Base-by-base conservation (phyloP, 73 alveolate species). In the Uronychia setigera region DNA sequence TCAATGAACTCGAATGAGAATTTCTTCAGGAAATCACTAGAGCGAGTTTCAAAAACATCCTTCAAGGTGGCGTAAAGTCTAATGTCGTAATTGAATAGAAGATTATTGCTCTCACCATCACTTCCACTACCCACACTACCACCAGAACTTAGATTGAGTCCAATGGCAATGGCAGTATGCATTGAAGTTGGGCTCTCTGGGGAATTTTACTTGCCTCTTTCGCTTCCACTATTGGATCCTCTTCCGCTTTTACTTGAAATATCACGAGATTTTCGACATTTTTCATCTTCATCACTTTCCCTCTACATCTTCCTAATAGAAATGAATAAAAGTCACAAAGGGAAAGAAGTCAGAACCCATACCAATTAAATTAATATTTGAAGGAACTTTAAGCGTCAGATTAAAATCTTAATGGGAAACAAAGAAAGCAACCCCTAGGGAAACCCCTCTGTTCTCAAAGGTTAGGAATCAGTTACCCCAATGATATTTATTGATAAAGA, bases 61-160 rank as follows among this genome's bases (percentile, higher is more conserved):
- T 76, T 83, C n/a, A 82, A 27, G 75, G 33, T 74, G 26, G 60
- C 57, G 33, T 83, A 83, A 34, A 83, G 34, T 83, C 79, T 83
- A 75, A 46, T 46, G 67, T 46, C 67, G 19, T 46, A 46, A 19
- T 46, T 46, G 67, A 46, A 46, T 5, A 46, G n/a, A 19, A 46
- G 67, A 19, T 46, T 46, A 19, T 46, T 5, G 67, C n/a, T 19
- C 19, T 46, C 67, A 46, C 67, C 67, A 46, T 46, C 67, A 19
- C 67, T 46, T 46, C 67, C 67, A 19, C 67, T 46, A 11, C 67
- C 67, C 19, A 11, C n/a, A 11, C 67, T 46, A 5, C 67, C 67
- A 19, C n/a, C 5, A 19, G 5, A 46, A 5, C n/a, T 46, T 46
- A 19, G 19, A 46, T 46, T 46, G n/a, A 46, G 19, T 46, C n/a